Percentiles rank a stretch among this genome's conserved stretches.
Conservation (phyloP, 495 filamentous ascomycete genomes). For the Hypoxylon cercidicola region DNA sequence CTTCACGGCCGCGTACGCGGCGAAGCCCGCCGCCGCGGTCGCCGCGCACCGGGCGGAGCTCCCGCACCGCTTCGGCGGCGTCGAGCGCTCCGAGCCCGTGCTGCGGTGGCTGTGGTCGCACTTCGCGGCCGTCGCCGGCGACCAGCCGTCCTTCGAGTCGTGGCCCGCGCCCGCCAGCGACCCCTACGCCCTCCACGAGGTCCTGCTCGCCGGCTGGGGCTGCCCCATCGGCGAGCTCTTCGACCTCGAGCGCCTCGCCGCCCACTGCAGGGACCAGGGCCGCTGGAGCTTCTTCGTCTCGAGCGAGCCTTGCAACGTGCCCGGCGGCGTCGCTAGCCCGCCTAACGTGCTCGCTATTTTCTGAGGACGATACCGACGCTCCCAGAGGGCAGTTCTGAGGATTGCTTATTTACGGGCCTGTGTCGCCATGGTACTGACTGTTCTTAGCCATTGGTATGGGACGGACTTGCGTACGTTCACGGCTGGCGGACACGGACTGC, state of each 20-base stretch:
- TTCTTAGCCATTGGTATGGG: too few species aligned
- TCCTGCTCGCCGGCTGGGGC: slow-evolving; percentile 60
- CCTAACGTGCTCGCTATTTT: slow-evolving; percentile 59
- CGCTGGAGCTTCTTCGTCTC: slow-evolving; percentile 60
- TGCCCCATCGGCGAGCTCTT: slow-evolving; percentile 63
- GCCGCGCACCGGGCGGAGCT: slow-evolving; percentile 41
- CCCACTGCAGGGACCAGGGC: slow-evolving; percentile 41
- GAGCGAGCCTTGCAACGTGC: slow-evolving; percentile 60
- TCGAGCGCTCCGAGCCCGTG: slow-evolving; percentile 59
- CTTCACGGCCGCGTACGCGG: slow-evolving; percentile 53
- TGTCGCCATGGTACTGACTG: too few species aligned
- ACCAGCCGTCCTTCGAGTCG: slow-evolving; percentile 62
- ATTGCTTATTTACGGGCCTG: too few species aligned
- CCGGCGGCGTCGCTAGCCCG: slow-evolving; percentile 60
- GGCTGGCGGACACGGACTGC: too few species aligned
- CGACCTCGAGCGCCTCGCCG: slow-evolving; percentile 56
- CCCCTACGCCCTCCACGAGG: slow-evolving; percentile 52
- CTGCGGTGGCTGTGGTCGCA: slow-evolving; percentile 56
- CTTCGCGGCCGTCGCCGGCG: slow-evolving; percentile 64
- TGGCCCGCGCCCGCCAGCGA: slow-evolving; percentile 44
- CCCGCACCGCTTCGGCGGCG: slow-evolving; percentile 58
- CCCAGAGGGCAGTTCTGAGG: too few species aligned
- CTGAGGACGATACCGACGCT: slow-evolving; percentile 5
- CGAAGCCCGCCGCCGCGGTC: slow-evolving; percentile 46
- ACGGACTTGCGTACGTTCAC: too few species aligned